Percentiles rank a stretch among this genome's conserved stretches.
Conservation (phyloP, 2,329 filamentous ascomycete genomes). For the Neoarthrinium moseri region DNA sequence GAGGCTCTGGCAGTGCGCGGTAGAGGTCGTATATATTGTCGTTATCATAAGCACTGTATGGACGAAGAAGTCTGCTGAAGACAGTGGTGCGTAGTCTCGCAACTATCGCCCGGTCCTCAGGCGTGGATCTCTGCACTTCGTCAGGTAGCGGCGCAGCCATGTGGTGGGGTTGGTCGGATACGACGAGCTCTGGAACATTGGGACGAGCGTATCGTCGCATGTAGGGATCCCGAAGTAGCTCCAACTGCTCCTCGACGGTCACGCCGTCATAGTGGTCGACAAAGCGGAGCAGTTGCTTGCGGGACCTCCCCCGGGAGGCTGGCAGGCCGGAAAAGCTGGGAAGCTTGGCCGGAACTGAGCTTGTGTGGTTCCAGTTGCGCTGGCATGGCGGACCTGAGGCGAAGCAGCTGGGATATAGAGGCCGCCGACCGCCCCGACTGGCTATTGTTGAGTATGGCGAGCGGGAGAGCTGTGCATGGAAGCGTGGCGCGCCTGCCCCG, state of each 20-base stretch:
- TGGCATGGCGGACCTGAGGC: slow-evolving; percentile 14
- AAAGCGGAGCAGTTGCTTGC: slow-evolving; percentile 50
- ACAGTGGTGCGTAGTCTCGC: slow-evolving; percentile 40
- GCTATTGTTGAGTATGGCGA: slow-evolving; percentile 19
- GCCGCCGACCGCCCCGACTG: slow-evolving; percentile 14
- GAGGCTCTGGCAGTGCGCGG: slow-evolving; percentile 47
- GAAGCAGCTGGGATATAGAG: slow-evolving; percentile 18
- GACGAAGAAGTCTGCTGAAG: slow-evolving; percentile 39
- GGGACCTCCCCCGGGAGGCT: slow-evolving; percentile 10
- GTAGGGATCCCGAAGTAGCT: slow-evolving; percentile 52
- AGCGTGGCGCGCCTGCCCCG: too few species aligned
- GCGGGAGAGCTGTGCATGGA: not conserved
- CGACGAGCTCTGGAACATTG: slow-evolving; percentile 44
- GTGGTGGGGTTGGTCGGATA: slow-evolving; percentile 53
- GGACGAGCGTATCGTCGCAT: slow-evolving; percentile 51
- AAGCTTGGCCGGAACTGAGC: not conserved
- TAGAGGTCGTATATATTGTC: slow-evolving; percentile 50
- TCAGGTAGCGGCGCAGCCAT: slow-evolving; percentile 42
- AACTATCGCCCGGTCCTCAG: slow-evolving; percentile 34
- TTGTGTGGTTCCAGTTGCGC: slow-evolving; percentile 22
- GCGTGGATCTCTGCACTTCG: slow-evolving; percentile 34
- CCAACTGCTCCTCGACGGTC: slow-evolving; percentile 52
- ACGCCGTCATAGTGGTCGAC: slow-evolving; percentile 49
- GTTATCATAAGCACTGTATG: slow-evolving; percentile 35
- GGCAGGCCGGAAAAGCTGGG: not conserved